Percentiles rank a stretch among this genome's conserved stretches.
Evolutionary conservation across 768 basidiomycete species (phyloP).

Genomic region (Tephrocybe sp.): DNA sequence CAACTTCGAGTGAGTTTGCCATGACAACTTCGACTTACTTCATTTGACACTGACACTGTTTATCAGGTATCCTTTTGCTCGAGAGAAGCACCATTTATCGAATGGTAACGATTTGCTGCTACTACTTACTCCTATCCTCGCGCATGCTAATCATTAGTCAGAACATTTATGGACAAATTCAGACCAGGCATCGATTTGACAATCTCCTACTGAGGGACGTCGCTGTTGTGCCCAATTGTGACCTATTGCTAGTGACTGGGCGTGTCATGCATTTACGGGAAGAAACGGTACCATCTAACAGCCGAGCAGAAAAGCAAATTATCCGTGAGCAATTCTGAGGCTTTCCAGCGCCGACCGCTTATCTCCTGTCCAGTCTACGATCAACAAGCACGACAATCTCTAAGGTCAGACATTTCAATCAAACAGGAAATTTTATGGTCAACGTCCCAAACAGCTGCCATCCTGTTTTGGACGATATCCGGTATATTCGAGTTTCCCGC

Average conservation of each 20-base stretch:
- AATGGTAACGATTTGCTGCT: slow-evolving; percentile 9
- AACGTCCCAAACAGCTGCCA: not conserved
- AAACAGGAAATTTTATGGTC: not conserved
- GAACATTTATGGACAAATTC: slow-evolving; percentile 11
- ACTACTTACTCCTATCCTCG: not conserved
- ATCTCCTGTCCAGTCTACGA: slow-evolving; percentile 9
- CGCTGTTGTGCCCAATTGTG: slow-evolving; percentile 8
- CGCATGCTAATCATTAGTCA: not conserved
- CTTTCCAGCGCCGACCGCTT: not conserved
- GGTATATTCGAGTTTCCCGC: slow-evolving; percentile 4
- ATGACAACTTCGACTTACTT: not conserved
- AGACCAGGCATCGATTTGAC: slow-evolving; percentile 5
- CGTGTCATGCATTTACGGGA: slow-evolving; percentile 1
- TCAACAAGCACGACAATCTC: not conserved
- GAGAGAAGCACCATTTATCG: slow-evolving; percentile 13
- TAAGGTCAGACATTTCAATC: slow-evolving; percentile 1
- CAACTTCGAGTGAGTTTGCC: not conserved
- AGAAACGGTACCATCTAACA: slow-evolving; percentile 5
- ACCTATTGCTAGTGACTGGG: slow-evolving; percentile 11
- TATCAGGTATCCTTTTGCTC: slow-evolving; percentile 13
- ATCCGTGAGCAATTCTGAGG: slow-evolving; percentile 11
- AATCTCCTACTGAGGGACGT: slow-evolving; percentile 12
- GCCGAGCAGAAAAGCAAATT: slow-evolving; percentile 17
- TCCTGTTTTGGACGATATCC: slow-evolving; percentile 13
- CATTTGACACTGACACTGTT: not conserved